These are phyloP conservation scores for Penicillium expansum DNA, from an alignment of 2,329 filamentous ascomycete genomes.

Conservation along the genomic window DNA sequence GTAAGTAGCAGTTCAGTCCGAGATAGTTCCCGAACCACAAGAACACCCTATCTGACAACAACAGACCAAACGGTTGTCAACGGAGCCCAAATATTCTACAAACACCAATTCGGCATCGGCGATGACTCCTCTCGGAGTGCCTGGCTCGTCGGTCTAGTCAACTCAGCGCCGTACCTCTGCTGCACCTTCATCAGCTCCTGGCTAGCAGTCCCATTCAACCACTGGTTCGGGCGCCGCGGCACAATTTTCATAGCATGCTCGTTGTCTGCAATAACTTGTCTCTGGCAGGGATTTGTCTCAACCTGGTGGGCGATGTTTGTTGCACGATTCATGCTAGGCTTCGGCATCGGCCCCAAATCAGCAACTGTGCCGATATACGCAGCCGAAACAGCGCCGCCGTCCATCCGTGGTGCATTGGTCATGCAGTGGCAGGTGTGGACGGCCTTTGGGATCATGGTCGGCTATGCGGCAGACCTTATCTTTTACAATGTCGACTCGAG, in stretches of 20 bases:
- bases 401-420: constrained; percentile 70
- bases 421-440: constrained; percentile 74
- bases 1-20: constrained; percentile 30
- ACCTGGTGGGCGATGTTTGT: constrained; percentile 70
- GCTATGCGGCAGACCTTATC: constrained; percentile 60
- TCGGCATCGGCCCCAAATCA: constrained; percentile 74
- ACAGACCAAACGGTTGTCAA: constrained; percentile 67
- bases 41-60: not conserved
- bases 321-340: constrained; percentile 69
- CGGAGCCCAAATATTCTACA: constrained; percentile 66
- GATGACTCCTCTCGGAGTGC: constrained; percentile 47
- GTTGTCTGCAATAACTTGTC: constrained; percentile 58
- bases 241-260: constrained; percentile 75
- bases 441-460: constrained; percentile 53
- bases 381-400: constrained; percentile 68
- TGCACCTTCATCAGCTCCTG: constrained; percentile 70
- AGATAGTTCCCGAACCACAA: not conserved
- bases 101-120: constrained; percentile 59
- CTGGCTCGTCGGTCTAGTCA: constrained; percentile 63
- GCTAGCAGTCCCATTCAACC: constrained; percentile 71
- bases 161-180: constrained; percentile 58
- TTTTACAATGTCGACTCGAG: constrained; percentile 57
- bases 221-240: constrained; percentile 65
- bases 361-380: constrained; percentile 74
- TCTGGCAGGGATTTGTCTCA: constrained; percentile 64